Evolutionary conservation across 352 stramenopile species (phyloP).

Genomic region (Globisporangium parvum): DNA sequence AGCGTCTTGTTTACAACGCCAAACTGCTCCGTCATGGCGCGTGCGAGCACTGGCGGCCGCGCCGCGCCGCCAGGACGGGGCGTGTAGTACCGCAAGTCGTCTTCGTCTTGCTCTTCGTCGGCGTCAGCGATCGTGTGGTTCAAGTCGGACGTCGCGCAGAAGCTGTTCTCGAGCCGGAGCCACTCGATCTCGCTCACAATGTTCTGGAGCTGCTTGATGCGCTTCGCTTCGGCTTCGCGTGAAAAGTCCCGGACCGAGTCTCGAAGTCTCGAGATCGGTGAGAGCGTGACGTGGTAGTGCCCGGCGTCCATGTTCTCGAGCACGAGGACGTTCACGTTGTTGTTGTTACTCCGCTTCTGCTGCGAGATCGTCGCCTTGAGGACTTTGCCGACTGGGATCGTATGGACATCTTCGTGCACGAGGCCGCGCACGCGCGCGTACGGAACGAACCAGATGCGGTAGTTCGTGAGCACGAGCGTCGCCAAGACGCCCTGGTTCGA

Average conservation of each 20-base stretch:
- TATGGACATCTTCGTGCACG: slow-evolving; percentile 82
- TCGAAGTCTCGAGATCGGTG: slow-evolving; percentile 60
- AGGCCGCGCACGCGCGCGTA: slow-evolving; percentile 69
- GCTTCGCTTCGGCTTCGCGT: slow-evolving; percentile 66
- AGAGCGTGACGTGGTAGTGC: slow-evolving; percentile 82
- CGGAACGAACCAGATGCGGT: slow-evolving; percentile 81
- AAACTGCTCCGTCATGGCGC: slow-evolving; percentile 27
- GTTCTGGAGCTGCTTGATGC: slow-evolving; percentile 73
- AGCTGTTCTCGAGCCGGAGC: slow-evolving; percentile 80
- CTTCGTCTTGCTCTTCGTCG: slow-evolving; percentile 53
- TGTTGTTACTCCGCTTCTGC: slow-evolving; percentile 79
- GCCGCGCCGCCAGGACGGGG: slow-evolving; percentile 37
- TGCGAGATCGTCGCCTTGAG: slow-evolving; percentile 70
- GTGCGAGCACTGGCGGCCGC: slow-evolving; percentile 14
- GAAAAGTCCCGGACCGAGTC: slow-evolving; percentile 67
- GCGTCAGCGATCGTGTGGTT: slow-evolving; percentile 51
- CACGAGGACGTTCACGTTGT: slow-evolving; percentile 62
- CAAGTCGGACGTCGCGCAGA: slow-evolving; percentile 66
- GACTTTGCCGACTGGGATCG: slow-evolving; percentile 72
- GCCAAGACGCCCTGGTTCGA: slow-evolving; percentile 78
- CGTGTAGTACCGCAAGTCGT: slow-evolving; percentile 54
- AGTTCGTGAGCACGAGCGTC: slow-evolving; percentile 78
- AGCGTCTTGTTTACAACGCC: slow-evolving; percentile 10
- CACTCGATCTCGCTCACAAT: slow-evolving; percentile 81
- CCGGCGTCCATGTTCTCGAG: slow-evolving; percentile 86